Percentiles rank a stretch among this genome's conserved stretches.
Conservation (phyloP, 306 rosid species). For the Prunus salicina region DNA sequence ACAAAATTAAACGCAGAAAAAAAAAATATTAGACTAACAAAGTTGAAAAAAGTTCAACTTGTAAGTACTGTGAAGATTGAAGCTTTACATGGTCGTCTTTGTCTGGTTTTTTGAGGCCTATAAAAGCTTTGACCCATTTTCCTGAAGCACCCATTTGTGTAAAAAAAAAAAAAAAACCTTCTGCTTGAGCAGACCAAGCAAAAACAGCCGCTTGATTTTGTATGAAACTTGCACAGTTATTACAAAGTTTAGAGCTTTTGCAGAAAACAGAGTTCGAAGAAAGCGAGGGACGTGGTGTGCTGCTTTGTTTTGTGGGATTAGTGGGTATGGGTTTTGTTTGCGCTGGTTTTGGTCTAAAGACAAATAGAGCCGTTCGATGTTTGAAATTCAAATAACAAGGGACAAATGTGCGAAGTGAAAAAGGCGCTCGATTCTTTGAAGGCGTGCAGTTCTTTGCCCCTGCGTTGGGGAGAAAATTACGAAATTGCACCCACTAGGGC, state of each 20-base stretch:
- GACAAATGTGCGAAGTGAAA: constrained; percentile 19
- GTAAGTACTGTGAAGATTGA: neutral
- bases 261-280: neutral
- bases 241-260: neutral
- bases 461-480: neutral
- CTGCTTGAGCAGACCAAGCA: neutral
- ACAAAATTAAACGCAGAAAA: neutral
- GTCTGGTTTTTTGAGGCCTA: constrained; percentile 67
- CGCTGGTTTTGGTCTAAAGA: constrained; percentile 9
- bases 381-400: constrained; percentile 40
- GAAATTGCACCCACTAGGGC: neutral
- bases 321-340: constrained; percentile 5
- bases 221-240: neutral
- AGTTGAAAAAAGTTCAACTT: neutral
- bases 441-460: neutral
- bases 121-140: constrained; percentile 77
- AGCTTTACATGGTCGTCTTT: constrained; percentile 52
- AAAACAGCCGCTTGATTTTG: neutral
- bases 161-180: neutral
- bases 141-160: constrained; percentile 79
- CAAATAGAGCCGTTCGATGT: constrained; percentile 25
- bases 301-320: constrained; percentile 18
- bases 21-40: neutral
- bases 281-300: constrained; percentile 13
- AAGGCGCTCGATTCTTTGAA: constrained; percentile 23